Conservation (phyloP, 495 filamentous ascomycete genomes). For the Platismatia glauca region DNA sequence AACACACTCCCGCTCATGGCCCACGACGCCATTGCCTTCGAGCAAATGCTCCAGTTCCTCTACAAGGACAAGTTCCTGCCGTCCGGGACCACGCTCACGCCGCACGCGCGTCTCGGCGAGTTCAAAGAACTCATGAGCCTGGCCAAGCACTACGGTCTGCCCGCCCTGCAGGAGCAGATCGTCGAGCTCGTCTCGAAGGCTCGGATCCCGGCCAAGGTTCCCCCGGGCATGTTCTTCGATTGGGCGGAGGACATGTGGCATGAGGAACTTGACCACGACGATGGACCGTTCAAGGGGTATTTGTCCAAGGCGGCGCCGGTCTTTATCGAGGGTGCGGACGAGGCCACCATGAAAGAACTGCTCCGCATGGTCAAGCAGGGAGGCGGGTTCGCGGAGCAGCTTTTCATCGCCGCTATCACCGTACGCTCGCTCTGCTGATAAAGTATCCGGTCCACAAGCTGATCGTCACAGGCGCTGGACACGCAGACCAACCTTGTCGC, state of each 20-base stretch:
- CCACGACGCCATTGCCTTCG: conserved; percentile 13
- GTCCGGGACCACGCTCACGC: neutral
- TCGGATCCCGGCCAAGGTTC: neutral
- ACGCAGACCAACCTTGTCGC: neutral
- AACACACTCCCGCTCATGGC: conserved; percentile 8
- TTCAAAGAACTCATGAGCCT: conserved; percentile 11
- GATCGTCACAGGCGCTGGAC: neutral
- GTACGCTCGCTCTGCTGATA: conserved; percentile 2
- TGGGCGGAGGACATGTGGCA: conserved; percentile 20
- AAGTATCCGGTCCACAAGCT: neutral
- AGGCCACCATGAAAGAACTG: neutral
- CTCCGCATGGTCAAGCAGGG: conserved; percentile 3
- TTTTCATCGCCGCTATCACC: conserved; percentile 9
- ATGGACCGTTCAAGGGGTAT: conserved; percentile 15
- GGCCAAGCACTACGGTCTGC: conserved; percentile 12
- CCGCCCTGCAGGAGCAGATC: conserved; percentile 14
- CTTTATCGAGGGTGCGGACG: conserved; percentile 3
- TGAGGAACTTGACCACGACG: conserved; percentile 10
- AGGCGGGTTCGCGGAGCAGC: conserved; percentile 8
- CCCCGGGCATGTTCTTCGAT: conserved; percentile 9
- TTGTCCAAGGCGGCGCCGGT: conserved; percentile 13
- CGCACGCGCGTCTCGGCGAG: conserved; percentile 1
- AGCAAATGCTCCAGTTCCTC: conserved; percentile 16
- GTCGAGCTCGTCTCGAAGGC: neutral
- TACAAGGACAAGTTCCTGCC: conserved; percentile 16